phyloP scores from a whole-genome alignment of 768 basidiomycete genomes.

The Tricholoma bakamatsutake region DNA sequence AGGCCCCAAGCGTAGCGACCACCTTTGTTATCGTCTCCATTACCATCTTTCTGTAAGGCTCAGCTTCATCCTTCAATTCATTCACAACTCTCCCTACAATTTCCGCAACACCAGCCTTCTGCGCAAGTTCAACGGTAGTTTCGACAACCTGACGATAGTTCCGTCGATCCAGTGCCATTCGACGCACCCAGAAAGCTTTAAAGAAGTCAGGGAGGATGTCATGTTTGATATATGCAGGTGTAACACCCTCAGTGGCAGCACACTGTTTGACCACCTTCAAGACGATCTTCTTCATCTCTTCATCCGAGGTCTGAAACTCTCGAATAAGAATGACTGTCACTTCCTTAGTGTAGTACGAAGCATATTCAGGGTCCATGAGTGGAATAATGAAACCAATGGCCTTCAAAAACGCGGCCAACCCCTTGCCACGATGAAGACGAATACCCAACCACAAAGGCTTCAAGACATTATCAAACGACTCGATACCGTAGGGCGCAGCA shows the following conservation, averaged over 20 bases:
- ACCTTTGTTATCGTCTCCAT: constrained; percentile 99
- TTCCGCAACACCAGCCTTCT: constrained; percentile 94
- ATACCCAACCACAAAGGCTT: constrained; percentile 94
- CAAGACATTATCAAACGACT: constrained; percentile 96
- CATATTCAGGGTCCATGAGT: constrained; percentile 99
- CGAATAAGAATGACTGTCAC: constrained; percentile 95
- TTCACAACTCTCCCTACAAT: constrained; percentile 88
- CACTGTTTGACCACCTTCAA: constrained; percentile 99
- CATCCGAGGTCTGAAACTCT: constrained; percentile 98
- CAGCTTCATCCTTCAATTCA: constrained; percentile 86
- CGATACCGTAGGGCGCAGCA: constrained; percentile 97
- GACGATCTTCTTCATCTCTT: constrained; percentile 99
- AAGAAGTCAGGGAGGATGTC: constrained; percentile 99
- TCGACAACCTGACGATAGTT: constrained; percentile 98
- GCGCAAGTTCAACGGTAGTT: constrained; percentile 96
- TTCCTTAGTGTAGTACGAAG: constrained; percentile 98
- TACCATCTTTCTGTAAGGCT: constrained; percentile 97
- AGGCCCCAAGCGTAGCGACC: constrained; percentile 87
- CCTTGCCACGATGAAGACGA: constrained; percentile 91
- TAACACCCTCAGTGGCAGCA: constrained; percentile 97
- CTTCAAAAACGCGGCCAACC: constrained; percentile 91
- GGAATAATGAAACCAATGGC: constrained; percentile 99
- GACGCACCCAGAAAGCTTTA: constrained; percentile 97
- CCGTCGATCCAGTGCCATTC: constrained; percentile 94
- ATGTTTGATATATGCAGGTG: constrained; percentile 91